Percentiles rank a stretch among this genome's conserved stretches.
phyloP scores from a whole-genome alignment of 2,329 filamentous ascomycete genomes.

The Cercospora brassicicola region DNA sequence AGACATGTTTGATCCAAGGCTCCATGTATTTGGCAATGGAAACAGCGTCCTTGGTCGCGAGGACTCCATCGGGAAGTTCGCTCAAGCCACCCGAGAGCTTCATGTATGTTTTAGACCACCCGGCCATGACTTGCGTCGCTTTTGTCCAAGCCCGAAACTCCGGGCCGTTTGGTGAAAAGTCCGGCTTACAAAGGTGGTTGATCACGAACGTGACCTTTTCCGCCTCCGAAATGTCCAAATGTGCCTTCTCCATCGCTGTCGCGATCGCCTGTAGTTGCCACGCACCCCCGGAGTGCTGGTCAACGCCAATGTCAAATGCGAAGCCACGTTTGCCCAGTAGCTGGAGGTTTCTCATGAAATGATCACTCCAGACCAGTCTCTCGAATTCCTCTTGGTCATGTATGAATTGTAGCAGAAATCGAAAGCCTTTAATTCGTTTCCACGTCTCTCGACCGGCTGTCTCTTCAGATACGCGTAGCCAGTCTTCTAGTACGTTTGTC shows the following conservation, averaged over 20 bases:
- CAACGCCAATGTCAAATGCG: constrained; percentile 80
- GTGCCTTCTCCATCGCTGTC: constrained; percentile 50
- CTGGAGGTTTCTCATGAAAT: constrained; percentile 53
- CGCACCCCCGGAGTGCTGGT: constrained; percentile 73
- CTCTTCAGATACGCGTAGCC: constrained; percentile 62
- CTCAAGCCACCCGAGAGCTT: constrained; percentile 87
- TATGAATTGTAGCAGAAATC: constrained; percentile 71
- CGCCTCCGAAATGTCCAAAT: constrained; percentile 60
- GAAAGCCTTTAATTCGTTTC: constrained; percentile 71
- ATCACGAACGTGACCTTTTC: constrained; percentile 67
- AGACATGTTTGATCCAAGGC: constrained; percentile 71
- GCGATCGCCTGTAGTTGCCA: constrained; percentile 52
- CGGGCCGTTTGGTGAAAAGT: constrained; percentile 50
- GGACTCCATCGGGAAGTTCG: constrained; percentile 63
- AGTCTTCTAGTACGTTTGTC: constrained; percentile 59
- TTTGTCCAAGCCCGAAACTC: constrained; percentile 69
- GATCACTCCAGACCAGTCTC: constrained; percentile 37
- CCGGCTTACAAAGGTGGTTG: constrained; percentile 88
- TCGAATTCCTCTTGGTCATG: constrained; percentile 40
- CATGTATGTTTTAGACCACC: constrained; percentile 70
- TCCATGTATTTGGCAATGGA: constrained; percentile 64
- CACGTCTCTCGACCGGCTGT: constrained; percentile 63
- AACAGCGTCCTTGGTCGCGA: constrained; percentile 39
- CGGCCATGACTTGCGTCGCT: constrained; percentile 66
- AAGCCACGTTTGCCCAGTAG: constrained; percentile 60